These are phyloP conservation scores for Chaetomium cochliodes DNA, from an alignment of 495 filamentous ascomycete genomes.

Conservation along the genomic window DNA sequence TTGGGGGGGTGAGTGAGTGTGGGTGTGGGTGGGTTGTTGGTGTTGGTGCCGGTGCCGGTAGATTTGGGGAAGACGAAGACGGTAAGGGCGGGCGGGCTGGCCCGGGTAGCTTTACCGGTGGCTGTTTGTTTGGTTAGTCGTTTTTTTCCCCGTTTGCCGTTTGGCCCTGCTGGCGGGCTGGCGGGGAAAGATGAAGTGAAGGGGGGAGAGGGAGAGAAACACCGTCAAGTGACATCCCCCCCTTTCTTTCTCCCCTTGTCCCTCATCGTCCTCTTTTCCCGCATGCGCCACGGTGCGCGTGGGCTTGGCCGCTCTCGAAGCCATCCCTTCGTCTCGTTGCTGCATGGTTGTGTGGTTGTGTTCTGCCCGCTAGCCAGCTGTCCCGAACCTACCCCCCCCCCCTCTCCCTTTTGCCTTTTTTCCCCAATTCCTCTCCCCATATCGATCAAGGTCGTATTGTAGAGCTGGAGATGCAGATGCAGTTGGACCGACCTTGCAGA, in stretches of 20 bases:
- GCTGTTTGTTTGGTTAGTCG: neutral
- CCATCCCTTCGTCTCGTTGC: neutral
- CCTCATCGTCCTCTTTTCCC: neutral
- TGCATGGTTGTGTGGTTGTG: neutral
- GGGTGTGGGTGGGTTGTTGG: neutral
- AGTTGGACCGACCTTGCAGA: conserved; percentile 17
- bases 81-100: neutral
- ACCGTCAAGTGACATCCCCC: neutral
- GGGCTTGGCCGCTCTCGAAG: neutral
- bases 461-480: conserved; percentile 13
- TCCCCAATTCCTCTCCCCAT: neutral
- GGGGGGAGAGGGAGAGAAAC: neutral
- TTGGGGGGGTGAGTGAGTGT: no score
- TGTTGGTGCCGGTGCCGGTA: neutral
- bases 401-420: neutral
- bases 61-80: neutral
- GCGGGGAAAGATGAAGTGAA: no score
- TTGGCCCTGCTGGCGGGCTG: neutral
- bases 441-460: conserved; percentile 7
- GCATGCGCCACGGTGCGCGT: neutral
- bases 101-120: neutral
- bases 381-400: no score
- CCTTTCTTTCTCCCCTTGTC: neutral
- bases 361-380: neutral
- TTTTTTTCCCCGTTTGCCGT: neutral